Conservation (phyloP, 345 rosid species). For the Brassica napus region DNA sequence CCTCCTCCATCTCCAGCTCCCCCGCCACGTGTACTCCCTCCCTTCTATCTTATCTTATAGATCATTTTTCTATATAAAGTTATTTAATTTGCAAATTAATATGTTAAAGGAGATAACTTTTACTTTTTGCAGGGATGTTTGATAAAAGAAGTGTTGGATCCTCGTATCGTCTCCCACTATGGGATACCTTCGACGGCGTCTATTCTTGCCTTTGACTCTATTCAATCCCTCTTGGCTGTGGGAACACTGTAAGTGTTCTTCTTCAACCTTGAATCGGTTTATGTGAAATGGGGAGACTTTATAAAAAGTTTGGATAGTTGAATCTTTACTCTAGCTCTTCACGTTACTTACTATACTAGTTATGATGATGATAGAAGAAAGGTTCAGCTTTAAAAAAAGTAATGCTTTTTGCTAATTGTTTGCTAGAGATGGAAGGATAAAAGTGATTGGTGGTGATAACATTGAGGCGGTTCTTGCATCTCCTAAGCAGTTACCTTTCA, state of each 20-base stretch:
- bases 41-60: no score
- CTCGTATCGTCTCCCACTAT: constrained; percentile 58
- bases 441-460: constrained; percentile 77
- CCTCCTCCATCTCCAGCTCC: constrained; percentile 32
- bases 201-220: constrained; percentile 70
- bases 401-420: not conserved
- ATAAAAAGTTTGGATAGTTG: not conserved
- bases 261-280: not conserved
- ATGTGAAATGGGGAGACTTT: not conserved
- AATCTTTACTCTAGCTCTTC: constrained; percentile 2
- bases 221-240: constrained; percentile 75
- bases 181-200: constrained; percentile 86
- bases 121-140: constrained; percentile 34
- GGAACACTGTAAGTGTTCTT: constrained; percentile 66
- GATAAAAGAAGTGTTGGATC: constrained; percentile 51
- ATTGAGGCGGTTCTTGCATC: constrained; percentile 79
- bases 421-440: constrained; percentile 84
- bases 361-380: not conserved
- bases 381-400: not conserved
- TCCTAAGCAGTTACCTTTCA: constrained; percentile 68
- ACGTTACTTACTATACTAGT: not conserved
- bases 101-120: no score
- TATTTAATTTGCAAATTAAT: no score
- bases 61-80: no score
- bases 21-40: constrained; percentile 40